Conservation (phyloP, 768 basidiomycete genomes). For the Tephrocybe sp. region DNA sequence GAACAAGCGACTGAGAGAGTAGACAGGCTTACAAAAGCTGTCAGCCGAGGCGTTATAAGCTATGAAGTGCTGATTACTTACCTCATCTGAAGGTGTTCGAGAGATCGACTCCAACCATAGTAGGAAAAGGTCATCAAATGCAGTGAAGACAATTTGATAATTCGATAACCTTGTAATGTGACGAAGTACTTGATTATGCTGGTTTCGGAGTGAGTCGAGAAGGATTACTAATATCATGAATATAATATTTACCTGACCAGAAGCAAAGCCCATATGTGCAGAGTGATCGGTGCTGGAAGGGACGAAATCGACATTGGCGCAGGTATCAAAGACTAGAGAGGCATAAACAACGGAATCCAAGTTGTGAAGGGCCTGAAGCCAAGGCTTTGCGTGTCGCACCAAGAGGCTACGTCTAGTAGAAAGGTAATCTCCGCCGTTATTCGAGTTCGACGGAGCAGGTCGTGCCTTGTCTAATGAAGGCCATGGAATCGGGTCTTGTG, state of each 20-base stretch:
- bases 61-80: slow-evolving; percentile 18
- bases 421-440: slow-evolving; percentile 72
- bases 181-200: slow-evolving; percentile 44
- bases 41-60: not conserved
- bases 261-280: slow-evolving; percentile 1
- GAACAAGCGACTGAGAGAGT: slow-evolving; percentile 56
- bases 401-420: slow-evolving; percentile 53
- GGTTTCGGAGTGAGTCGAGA: slow-evolving; percentile 3
- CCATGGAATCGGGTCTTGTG: slow-evolving; percentile 49
- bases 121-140: slow-evolving; percentile 56
- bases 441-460: slow-evolving; percentile 33
- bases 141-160: slow-evolving; percentile 49
- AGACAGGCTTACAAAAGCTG: slow-evolving; percentile 37
- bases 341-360: slow-evolving; percentile 55
- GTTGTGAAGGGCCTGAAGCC: slow-evolving; percentile 70
- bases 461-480: slow-evolving; percentile 40
- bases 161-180: slow-evolving; percentile 54
- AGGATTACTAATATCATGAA: not conserved
- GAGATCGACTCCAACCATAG: slow-evolving; percentile 52
- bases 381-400: slow-evolving; percentile 55
- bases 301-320: slow-evolving; percentile 40
- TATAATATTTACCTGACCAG: slow-evolving; percentile 14
- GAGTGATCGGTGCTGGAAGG: slow-evolving; percentile 13
- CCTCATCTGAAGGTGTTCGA: slow-evolving; percentile 34
- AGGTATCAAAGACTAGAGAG: slow-evolving; percentile 49